phyloP scores from a whole-genome alignment of 495 filamentous ascomycete genomes.

The Neurospora africana region DNA sequence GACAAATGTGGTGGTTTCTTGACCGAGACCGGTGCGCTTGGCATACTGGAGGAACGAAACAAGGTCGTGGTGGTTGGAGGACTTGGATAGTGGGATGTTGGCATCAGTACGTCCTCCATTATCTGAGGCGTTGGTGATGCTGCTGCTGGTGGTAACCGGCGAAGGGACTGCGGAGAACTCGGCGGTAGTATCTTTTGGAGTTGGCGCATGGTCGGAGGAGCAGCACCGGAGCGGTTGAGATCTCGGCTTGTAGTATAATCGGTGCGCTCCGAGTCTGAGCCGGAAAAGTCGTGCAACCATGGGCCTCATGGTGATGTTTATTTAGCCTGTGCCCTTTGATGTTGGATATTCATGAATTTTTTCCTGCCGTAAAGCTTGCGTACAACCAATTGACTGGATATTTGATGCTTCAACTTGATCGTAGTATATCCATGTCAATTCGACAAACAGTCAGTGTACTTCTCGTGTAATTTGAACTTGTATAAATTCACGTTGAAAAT shows the following conservation, averaged over 20 bases:
- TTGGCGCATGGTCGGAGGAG: background rate
- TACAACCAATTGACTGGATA: background rate
- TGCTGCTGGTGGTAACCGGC: background rate
- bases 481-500: background rate
- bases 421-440: background rate
- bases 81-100: constrained; percentile 24
- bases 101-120: background rate
- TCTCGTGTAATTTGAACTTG: background rate
- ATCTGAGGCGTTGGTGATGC: background rate
- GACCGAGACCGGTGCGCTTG: constrained; percentile 39
- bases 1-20: constrained; percentile 43
- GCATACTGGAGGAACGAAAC: constrained; percentile 65
- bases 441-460: background rate
- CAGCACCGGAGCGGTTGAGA: background rate
- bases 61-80: constrained; percentile 53
- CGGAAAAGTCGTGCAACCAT: background rate
- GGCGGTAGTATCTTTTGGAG: background rate
- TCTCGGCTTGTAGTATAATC: background rate
- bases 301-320: background rate
- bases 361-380: background rate
- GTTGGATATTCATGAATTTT: background rate
- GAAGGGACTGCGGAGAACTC: background rate
- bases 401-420: background rate
- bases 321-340: background rate
- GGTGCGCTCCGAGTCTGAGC: background rate